Evolutionary conservation across 371 early-diverging fungal genomes (phyloP), one percentile per base, ranked within the genome.

Genomic region (Rhizopus delemar): DNA sequence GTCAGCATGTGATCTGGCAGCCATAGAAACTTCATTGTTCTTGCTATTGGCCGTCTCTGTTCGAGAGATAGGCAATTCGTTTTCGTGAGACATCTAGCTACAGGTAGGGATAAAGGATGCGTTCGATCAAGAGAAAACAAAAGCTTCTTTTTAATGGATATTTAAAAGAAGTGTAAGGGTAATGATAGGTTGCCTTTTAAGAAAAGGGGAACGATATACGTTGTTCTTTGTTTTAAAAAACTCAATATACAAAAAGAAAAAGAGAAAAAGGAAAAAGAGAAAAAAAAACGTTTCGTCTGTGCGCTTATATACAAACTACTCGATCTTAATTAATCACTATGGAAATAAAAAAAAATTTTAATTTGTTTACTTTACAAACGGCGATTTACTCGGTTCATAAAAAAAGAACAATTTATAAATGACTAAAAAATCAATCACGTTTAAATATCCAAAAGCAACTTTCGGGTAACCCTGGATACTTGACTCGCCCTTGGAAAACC

Each of bases 241-340:
- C 48, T 48, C 48, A 48, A 48, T 48, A 48, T 48, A 48, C 48
- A 48, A 48, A 48, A 48, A 48, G 29, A 48, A 28, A 48, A 48
- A 48, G 15, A 48, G 29, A 48, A 28, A 48, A 48, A 43, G 29
- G 29, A 28, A 28, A 48, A 48, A 48, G 29, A 29, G 8, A 48
- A 28, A 48, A 48, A 29, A 28, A 16, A 16, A 4, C 2, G 28
- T 4, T 29, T 29, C 7, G 28, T 48, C 9, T 48, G 22, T 48
- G 48, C 31, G 31, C 29, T 48, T 43, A 43, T 13, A 43, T 43
- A 43, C 43, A 13, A 8, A 13, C n/a, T 43, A 6, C 36, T 36
- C 11, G 11, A 36, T 8, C 6, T 43, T 5, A n/a, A 6, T 43
- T 43, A 13, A 22, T 22, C 22, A 22, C 22, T n/a, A 6, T 0